Percentiles rank a stretch among this genome's conserved stretches.
Conservation (phyloP, 164 flowering plant species). For the Santalum album region DNA sequence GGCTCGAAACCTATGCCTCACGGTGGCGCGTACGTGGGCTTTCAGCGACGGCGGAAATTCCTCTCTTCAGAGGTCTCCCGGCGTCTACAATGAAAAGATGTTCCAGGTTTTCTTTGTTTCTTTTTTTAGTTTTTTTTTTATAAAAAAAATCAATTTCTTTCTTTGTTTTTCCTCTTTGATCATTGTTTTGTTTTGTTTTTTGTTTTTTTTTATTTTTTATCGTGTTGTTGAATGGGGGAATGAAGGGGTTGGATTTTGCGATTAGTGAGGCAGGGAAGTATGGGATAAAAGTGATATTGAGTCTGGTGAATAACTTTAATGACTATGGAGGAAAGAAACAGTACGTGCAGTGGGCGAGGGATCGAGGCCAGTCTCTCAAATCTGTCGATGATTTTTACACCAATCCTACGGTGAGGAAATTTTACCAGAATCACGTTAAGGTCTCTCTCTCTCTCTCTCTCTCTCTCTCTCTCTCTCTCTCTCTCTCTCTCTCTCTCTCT, state of each 20-base stretch:
- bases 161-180: too few species aligned
- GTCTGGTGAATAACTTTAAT: conserved; percentile 66
- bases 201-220: background rate
- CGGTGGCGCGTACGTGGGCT: conserved; percentile 77
- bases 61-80: conserved; percentile 69
- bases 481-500: background rate
- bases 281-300: conserved; percentile 59
- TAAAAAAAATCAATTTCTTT: too few species aligned
- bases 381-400: conserved; percentile 76
- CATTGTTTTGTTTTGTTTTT: background rate
- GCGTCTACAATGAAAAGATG: conserved; percentile 65
- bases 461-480: background rate
- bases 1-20: conserved; percentile 52
- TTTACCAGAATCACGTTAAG: conserved; percentile 65
- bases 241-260: conserved; percentile 45
- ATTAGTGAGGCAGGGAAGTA: conserved; percentile 60
- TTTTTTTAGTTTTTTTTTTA: too few species aligned
- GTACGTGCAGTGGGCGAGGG: conserved; percentile 75
- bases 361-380: conserved; percentile 40
- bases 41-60: conserved; percentile 52
- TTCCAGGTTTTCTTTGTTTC: conserved; percentile 39
- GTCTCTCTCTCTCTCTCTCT: conserved; percentile 16
- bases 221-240: conserved; percentile 24
- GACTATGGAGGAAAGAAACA: conserved; percentile 66
- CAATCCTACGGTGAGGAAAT: conserved; percentile 49